phyloP scores from a whole-genome alignment of 164 flowering plant genomes.

The Tetracentron sinense region DNA sequence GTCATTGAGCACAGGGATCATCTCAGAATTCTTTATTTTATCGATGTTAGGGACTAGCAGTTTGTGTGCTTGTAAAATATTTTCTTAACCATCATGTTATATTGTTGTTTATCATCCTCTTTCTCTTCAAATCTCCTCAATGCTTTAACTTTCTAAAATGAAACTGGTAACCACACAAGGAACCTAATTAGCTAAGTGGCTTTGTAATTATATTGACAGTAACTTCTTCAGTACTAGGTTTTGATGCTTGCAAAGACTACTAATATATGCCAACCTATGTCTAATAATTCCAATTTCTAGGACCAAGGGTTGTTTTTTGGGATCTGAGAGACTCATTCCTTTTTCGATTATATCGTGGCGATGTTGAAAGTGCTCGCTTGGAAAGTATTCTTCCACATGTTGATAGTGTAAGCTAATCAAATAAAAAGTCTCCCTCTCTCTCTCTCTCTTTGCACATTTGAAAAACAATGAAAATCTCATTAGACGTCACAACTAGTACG shows the following conservation, averaged over 20 bases:
- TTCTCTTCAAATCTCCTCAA: not conserved
- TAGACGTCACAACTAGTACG: no score
- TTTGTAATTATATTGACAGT: not conserved
- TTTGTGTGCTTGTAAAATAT: not conserved
- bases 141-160: no score
- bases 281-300: constrained; percentile 31
- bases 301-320: constrained; percentile 71
- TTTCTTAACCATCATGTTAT: not conserved
- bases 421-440: not conserved
- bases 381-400: constrained; percentile 56
- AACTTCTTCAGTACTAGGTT: not conserved
- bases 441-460: constrained; percentile 1
- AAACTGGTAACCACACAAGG: not conserved
- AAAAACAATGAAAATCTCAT: not conserved
- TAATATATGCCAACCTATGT: not conserved
- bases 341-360: constrained; percentile 52
- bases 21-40: not conserved
- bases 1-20: not conserved
- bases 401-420: constrained; percentile 57
- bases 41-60: not conserved
- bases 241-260: not conserved
- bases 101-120: not conserved
- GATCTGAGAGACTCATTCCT: constrained; percentile 67
- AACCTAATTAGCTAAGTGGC: not conserved
- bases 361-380: constrained; percentile 62